Evolutionary conservation across 2,329 filamentous ascomycete genomes (phyloP).

Genomic region (Arthrocladium fulminans): DNA sequence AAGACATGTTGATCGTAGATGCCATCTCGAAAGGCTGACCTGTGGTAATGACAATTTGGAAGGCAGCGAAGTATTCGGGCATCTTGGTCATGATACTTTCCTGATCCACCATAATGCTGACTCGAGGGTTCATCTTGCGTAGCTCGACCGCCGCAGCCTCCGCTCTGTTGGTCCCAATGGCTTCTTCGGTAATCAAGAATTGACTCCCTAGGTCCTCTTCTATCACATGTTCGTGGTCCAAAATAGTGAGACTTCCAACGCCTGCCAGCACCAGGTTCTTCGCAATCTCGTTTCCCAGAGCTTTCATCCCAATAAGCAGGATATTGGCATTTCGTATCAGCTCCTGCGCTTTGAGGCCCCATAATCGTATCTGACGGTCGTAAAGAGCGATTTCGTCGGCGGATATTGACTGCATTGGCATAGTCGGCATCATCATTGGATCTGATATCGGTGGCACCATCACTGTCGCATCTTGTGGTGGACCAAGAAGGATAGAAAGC

Average conservation of each 20-base stretch:
- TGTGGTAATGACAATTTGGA: slow-evolving; percentile 81
- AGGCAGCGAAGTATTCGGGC: slow-evolving; percentile 65
- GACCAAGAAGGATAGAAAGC: neutral
- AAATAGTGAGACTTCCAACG: slow-evolving; percentile 78
- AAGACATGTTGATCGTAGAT: slow-evolving; percentile 74
- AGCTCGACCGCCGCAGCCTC: slow-evolving; percentile 69
- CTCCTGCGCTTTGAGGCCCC: slow-evolving; percentile 92
- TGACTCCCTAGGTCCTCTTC: slow-evolving; percentile 73
- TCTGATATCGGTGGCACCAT: slow-evolving; percentile 1
- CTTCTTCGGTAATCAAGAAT: slow-evolving; percentile 67
- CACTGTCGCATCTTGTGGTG: slow-evolving; percentile 1
- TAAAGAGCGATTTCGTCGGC: slow-evolving; percentile 93
- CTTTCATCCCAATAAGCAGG: slow-evolving; percentile 78
- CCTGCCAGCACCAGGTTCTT: slow-evolving; percentile 96
- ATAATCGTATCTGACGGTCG: slow-evolving; percentile 92
- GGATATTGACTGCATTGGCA: slow-evolving; percentile 16
- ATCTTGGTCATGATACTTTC: slow-evolving; percentile 58
- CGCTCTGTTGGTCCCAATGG: slow-evolving; percentile 74
- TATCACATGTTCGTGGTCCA: slow-evolving; percentile 67
- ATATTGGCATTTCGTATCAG: slow-evolving; percentile 81
- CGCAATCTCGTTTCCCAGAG: slow-evolving; percentile 84
- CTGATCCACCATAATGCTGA: slow-evolving; percentile 63
- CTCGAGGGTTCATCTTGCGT: slow-evolving; percentile 80
- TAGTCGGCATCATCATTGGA: slow-evolving; percentile 9
- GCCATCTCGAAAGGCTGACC: slow-evolving; percentile 70